Evolutionary conservation across 2,329 filamentous ascomycete genomes (phyloP), one percentile per base, ranked within the genome.

Genomic region (Immersiporthe knoxdaviesiana): DNA sequence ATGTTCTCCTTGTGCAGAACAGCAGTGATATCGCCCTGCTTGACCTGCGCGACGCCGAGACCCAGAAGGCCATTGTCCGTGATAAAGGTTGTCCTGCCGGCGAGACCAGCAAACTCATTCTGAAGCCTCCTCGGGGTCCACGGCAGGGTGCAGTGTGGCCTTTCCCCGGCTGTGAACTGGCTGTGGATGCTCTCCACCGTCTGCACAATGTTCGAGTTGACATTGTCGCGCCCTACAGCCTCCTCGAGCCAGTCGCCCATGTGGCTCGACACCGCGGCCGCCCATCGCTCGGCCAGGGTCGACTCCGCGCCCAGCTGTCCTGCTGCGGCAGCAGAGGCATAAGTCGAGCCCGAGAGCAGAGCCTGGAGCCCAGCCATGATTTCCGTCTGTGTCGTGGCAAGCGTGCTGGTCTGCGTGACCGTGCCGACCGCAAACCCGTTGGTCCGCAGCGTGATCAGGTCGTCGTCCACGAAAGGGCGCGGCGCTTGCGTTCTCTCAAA

Each of bases 51-150:
- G 4, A 65, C 61, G 12, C 66, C 56, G 8, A 68, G 32, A 2
- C 61, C 66, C 27, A 59, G 14, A n/a, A 50, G 56, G 5, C 66
- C 66, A 50, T 30, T 47, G 2, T 65, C 39, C 12, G 61, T 65
- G 30, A 68, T 18, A 6, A 68, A 39, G 18, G 63, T 14, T 21
- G 18, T 32, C 14, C 56, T 52, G 18, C 52, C 61, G 2, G n/a
- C 24, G 1, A 65, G 39, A 11, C 5, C n/a, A n/a, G 21, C 58
- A 14, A 32, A 27, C 11, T 52, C 58, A 24, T 1, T 35, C 27
- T 47, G 7, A 18, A 63, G 44, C 1, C n/a, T 10, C 21, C 21
- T 2, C 27, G 35, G 35, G n/a, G 2, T 56, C 44, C 63, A 59
- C 12, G 50, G 35, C 50, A 54, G 35, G 24, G 63, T 32, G 54